Evolutionary conservation across 495 filamentous ascomycete species (phyloP).

Genomic region (Pyronema omphalodes): DNA sequence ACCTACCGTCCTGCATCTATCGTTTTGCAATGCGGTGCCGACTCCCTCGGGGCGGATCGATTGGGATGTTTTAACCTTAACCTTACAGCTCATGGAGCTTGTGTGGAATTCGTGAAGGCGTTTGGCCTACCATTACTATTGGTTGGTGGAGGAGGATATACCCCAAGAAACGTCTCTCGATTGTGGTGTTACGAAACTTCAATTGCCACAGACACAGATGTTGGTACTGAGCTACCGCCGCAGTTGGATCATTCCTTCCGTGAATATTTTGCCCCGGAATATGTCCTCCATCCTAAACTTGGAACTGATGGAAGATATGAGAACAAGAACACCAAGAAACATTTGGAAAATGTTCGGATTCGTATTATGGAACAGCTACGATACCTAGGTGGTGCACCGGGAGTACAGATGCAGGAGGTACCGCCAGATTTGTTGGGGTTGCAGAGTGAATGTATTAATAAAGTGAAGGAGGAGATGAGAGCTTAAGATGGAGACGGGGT

Average conservation of each 20-base stretch:
- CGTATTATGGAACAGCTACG: constrained; percentile 69
- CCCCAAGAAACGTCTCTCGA: constrained; percentile 88
- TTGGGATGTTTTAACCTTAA: constrained; percentile 94
- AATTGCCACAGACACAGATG: constrained; percentile 38
- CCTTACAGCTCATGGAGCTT: constrained; percentile 78
- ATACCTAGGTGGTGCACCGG: constrained; percentile 68
- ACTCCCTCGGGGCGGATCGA: constrained; percentile 82
- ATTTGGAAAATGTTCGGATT: constrained; percentile 53
- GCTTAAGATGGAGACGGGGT: not conserved
- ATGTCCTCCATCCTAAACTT: constrained; percentile 55
- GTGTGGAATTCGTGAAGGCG: constrained; percentile 70
- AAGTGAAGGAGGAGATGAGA: not conserved
- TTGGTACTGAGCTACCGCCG: constrained; percentile 54
- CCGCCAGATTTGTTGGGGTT: constrained; percentile 57
- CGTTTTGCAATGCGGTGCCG: constrained; percentile 90
- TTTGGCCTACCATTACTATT: constrained; percentile 64
- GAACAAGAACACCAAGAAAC: constrained; percentile 62
- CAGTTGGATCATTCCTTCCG: constrained; percentile 46
- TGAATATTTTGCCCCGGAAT: constrained; percentile 64
- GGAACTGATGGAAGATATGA: constrained; percentile 47
- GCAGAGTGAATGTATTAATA: constrained; percentile 25
- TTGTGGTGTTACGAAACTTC: constrained; percentile 87
- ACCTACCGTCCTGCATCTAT: constrained; percentile 70
- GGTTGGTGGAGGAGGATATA: constrained; percentile 90
- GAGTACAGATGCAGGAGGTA: constrained; percentile 67